Percentiles rank a stretch among this genome's conserved stretches.
phyloP scores from a whole-genome alignment of 2,329 filamentous ascomycete species.

The Aspergillus awamori region DNA sequence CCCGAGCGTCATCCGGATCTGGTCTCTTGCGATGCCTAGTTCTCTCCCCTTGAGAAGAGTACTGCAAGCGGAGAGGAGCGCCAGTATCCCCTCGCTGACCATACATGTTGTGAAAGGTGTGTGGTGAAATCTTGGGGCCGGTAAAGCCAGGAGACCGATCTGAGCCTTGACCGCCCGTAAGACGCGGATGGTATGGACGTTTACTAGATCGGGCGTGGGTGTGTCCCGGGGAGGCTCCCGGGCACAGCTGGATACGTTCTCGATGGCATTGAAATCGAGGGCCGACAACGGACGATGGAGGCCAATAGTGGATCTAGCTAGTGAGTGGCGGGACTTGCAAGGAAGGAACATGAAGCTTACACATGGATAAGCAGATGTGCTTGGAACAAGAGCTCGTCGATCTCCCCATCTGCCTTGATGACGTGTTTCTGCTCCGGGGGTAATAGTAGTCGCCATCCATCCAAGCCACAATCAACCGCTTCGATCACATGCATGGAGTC shows the following conservation, averaged over 20 bases:
- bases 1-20: slow-evolving; percentile 48
- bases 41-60: slow-evolving; percentile 37
- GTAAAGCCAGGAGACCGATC: slow-evolving; percentile 44
- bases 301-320: slow-evolving; percentile 37
- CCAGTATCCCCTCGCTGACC: slow-evolving; percentile 43
- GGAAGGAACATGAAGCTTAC: slow-evolving; percentile 22
- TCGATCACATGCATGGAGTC: slow-evolving; percentile 37
- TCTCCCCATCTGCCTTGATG: slow-evolving; percentile 32
- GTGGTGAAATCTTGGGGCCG: slow-evolving; percentile 38
- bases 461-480: slow-evolving; percentile 39
- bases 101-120: slow-evolving; percentile 48
- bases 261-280: slow-evolving; percentile 43
- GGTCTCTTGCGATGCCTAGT: slow-evolving; percentile 42
- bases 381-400: slow-evolving; percentile 73
- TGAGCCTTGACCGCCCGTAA: slow-evolving; percentile 44
- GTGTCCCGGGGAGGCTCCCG: slow-evolving; percentile 22
- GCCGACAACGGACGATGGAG: slow-evolving; percentile 46
- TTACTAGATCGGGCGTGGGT: slow-evolving; percentile 28
- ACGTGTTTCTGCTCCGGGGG: slow-evolving; percentile 38
- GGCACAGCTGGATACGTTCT: slow-evolving; percentile 44
- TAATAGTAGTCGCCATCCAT: slow-evolving; percentile 45
- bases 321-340: slow-evolving; percentile 8
- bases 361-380: slow-evolving; percentile 71
- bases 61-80: slow-evolving; percentile 41
- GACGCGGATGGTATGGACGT: slow-evolving; percentile 46